Base-by-base conservation (phyloP, 805 yeast genomes). In the Candida berthetii region DNA sequence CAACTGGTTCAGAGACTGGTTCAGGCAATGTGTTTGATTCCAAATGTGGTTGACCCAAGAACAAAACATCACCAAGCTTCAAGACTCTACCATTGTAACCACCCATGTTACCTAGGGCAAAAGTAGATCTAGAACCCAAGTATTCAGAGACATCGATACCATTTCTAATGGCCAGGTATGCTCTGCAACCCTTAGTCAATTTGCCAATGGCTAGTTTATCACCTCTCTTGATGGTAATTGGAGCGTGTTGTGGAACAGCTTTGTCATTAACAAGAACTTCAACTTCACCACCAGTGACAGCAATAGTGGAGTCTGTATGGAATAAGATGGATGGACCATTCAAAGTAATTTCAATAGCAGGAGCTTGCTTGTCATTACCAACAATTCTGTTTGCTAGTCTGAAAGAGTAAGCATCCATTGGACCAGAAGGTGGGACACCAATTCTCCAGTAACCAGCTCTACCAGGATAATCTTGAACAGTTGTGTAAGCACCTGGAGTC, bases 391-490 rank as follows among this genome's bases (percentile, higher is more conserved):
- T 91, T 17, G 96, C 96, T 47, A 87, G 61, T 54, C 96, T 74
- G 69, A 90, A 90, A 4, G 97, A 81, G 55, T 82, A 90, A 46
- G 81, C 77, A 65, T 91, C 99, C 98, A 91, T 93, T 45, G 98
- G 96, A 36, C 99, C 99, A 33, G 96, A 87, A 7, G 98, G 98
- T 20, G 99, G 99, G 42, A 91, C 98, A 61, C 99, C 99, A 42
- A 67, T 60, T 53, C 69, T 63, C 72, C 72, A 68, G 45, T 74
- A 61, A n/a, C 88, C 83, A 41, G 71, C 71, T 69, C 99, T 82
- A 40, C 95, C 96, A 15, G 96, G 95, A 62, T 81, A 93, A 64
- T 93, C 99, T 68, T 91, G 99, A 38, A 91, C 91, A 3, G 96
- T 86, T 31, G 98, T 91, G 65, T 88, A 88, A 34, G 96, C 91